Evolutionary conservation across 139 green algal genomes (phyloP), one percentile per base, ranked within the genome.

Genomic region (Pycnococcus provasolii): DNA sequence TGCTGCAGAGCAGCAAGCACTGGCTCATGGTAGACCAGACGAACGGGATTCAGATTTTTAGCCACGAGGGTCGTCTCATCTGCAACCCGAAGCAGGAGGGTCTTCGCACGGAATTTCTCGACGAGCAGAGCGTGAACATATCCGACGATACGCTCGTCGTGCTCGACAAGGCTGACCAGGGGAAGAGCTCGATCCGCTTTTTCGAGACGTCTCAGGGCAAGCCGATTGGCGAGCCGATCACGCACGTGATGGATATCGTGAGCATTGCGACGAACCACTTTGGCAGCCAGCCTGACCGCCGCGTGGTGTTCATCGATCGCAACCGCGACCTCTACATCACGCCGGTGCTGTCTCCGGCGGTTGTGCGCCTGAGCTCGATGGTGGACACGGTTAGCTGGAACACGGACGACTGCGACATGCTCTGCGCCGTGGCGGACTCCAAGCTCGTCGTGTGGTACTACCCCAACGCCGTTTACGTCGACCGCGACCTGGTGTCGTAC

Each of bases 241-340:
- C 46, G 4, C 82, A 90, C 71, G 67, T 40, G 42, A 43, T 80
- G 51, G 82, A 87, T 57, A 73, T 89, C 7, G 74, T 73, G 41
- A 68, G 79, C 53, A 69, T 89, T 1, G 70, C 77, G 7, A 60
- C 88, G 1, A 88, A 66, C 66, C 84, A 89, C 65, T 61, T 77
- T 51, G 84, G 69, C 4, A 40, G 53, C 40, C 9, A 40, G 37
- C n/a, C 54, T 6, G 80, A 88, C 7, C 70, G 83, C 1, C 77
- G 85, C 71, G 73, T 90, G 4, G 77, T 82, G 11, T 75, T 91
- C 52, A 67, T 90, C 39, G 87, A 94, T 64, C 54, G 66, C 57
- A 90, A 89, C 63, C 65, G 83, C 1, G 84, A 91, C 62, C 68
- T 94, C 42, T 86, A 87, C 75, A 67, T 91, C 26, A 64, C 79